phyloP scores from a whole-genome alignment of 352 stramenopile species.

The Stephanocyclus meneghinianus region DNA sequence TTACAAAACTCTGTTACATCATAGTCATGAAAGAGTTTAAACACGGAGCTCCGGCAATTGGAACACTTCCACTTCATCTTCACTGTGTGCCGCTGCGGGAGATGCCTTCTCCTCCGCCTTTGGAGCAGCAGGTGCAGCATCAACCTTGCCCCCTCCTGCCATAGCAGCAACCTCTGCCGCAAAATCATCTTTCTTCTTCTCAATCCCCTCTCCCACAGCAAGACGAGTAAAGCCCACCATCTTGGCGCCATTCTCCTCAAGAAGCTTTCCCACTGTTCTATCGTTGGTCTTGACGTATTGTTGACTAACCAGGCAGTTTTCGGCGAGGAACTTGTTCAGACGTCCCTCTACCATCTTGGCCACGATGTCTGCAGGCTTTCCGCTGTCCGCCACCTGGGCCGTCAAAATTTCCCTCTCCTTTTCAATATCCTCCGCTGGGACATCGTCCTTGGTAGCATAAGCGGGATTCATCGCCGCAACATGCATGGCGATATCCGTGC shows the following conservation, averaged over 20 bases:
- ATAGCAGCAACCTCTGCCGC: slow-evolving; percentile 74
- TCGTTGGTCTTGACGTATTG: slow-evolving; percentile 76
- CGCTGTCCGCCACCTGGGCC: slow-evolving; percentile 85
- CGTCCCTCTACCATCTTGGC: slow-evolving; percentile 92
- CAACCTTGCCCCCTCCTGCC: slow-evolving; percentile 62
- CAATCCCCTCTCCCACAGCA: slow-evolving; percentile 77
- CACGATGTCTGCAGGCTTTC: slow-evolving; percentile 89
- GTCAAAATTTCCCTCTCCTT: slow-evolving; percentile 88
- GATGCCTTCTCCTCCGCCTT: slow-evolving; percentile 49
- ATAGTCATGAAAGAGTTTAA: background rate
- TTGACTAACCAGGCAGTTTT: slow-evolving; percentile 90
- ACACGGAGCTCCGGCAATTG: background rate
- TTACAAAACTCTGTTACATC: background rate
- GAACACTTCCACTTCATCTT: slow-evolving; percentile 12
- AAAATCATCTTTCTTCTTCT: slow-evolving; percentile 78
- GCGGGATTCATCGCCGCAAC: slow-evolving; percentile 89
- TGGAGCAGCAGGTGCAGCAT: slow-evolving; percentile 58
- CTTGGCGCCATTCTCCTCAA: slow-evolving; percentile 75
- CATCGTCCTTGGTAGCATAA: slow-evolving; percentile 86
- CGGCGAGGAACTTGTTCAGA: slow-evolving; percentile 90
- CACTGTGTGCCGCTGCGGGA: slow-evolving; percentile 43
- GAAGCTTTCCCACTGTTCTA: slow-evolving; percentile 72
- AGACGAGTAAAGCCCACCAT: slow-evolving; percentile 78
- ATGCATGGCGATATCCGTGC: slow-evolving; percentile 91
- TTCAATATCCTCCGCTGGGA: slow-evolving; percentile 86